A percentile compares a stretch with the other conserved stretches of the same genome.
phyloP scores from a whole-genome alignment of 352 stramenopile species.

The Phytophthora quininea region DNA sequence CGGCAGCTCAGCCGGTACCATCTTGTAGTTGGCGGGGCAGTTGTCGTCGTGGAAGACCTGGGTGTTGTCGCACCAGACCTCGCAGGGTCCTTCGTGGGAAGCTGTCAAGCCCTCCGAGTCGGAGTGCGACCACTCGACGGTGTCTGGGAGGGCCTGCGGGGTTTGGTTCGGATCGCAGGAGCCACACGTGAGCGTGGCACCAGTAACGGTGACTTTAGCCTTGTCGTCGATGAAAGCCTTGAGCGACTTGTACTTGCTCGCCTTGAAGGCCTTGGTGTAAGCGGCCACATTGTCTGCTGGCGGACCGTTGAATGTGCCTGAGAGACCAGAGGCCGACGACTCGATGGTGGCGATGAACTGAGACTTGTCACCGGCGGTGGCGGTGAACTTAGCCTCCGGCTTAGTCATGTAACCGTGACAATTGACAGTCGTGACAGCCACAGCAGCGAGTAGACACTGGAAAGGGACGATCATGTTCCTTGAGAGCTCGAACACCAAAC shows the following conservation, averaged over 20 bases:
- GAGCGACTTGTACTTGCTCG: slow-evolving; percentile 10
- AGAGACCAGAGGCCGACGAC: slow-evolving; percentile 2
- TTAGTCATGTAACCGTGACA: slow-evolving; percentile 12
- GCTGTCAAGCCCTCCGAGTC: slow-evolving; percentile 19
- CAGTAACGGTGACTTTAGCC: neutral
- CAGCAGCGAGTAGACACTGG: slow-evolving; percentile 1
- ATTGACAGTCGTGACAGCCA: neutral
- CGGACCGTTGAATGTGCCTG: slow-evolving; percentile 4
- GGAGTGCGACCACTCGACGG: slow-evolving; percentile 18
- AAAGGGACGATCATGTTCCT: neutral
- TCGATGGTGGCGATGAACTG: slow-evolving; percentile 13
- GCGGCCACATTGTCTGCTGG: slow-evolving; percentile 3
- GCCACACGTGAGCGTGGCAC: slow-evolving; percentile 11
- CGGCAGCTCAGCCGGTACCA: slow-evolving; percentile 19
- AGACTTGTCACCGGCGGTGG: slow-evolving; percentile 1
- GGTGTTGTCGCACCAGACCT: slow-evolving; percentile 42
- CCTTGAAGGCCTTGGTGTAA: slow-evolving; percentile 10
- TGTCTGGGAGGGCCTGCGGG: slow-evolving; percentile 11
- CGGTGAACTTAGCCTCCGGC: slow-evolving; percentile 4
- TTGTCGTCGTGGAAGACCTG: slow-evolving; percentile 22
- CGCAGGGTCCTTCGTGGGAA: slow-evolving; percentile 35
- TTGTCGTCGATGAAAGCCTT: slow-evolving; percentile 7
- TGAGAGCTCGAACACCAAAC: slow-evolving; percentile 2
- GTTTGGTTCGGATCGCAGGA: slow-evolving; percentile 19
- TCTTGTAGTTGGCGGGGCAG: slow-evolving; percentile 21